Evolutionary conservation across 2,329 filamentous ascomycete genomes (phyloP).

Genomic region (Pseudocercospora fuligena): DNA sequence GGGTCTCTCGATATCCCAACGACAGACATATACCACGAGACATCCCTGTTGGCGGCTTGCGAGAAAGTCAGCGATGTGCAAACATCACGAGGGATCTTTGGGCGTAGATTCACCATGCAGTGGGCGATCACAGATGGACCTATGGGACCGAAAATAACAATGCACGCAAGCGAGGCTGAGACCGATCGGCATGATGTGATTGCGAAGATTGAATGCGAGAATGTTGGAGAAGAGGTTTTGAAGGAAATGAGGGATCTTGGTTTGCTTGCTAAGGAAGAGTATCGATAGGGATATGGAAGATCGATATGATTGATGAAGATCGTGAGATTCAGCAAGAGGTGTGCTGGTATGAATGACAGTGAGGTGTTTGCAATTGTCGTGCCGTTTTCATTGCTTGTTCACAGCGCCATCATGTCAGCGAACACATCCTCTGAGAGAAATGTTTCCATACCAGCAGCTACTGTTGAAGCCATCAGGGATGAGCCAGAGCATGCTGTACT

Average conservation of each 20-base stretch:
- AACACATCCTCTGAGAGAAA: neutral
- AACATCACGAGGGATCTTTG: neutral
- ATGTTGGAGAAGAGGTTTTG: neutral
- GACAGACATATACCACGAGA: neutral
- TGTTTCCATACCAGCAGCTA: neutral
- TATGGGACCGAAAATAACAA: neutral
- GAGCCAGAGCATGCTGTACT: neutral
- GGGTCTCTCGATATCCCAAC: neutral
- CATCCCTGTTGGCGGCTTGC: neutral
- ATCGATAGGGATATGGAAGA: too few relatives aligned
- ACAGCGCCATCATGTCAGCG: neutral
- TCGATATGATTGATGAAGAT: too few relatives aligned
- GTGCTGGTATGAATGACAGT: neutral
- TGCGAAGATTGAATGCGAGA: neutral
- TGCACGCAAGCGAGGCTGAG: neutral
- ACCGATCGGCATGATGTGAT: neutral
- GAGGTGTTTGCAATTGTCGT: neutral
- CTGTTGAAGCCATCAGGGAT: neutral
- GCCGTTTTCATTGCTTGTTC: neutral
- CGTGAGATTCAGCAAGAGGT: too few relatives aligned
- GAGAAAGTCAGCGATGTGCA: neutral
- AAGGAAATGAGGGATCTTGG: neutral
- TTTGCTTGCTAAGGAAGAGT: neutral
- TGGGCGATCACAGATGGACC: neutral
- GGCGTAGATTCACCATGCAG: neutral